Percentiles rank a stretch among this genome's conserved stretches.
These are phyloP conservation scores for Lodderomyces theae DNA, from an alignment of 1,139 yeast genomes.

Conservation along the genomic window DNA sequence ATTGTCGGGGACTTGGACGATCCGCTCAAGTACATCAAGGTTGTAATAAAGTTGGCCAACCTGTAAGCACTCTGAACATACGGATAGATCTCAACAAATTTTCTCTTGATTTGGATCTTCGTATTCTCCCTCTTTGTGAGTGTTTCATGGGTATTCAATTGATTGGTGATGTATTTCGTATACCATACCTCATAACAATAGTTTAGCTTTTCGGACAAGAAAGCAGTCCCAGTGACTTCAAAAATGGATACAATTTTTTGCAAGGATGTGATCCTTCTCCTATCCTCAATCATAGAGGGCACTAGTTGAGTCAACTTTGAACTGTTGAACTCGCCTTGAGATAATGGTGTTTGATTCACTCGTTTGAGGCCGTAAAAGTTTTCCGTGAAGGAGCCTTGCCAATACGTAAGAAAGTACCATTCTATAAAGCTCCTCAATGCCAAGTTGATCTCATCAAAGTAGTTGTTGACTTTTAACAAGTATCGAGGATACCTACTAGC, in stretches of 20 bases:
- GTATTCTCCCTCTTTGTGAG: conserved; percentile 28
- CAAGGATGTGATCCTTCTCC: conserved; percentile 49
- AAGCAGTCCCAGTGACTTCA: conserved; percentile 66
- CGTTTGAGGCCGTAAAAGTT: conserved; percentile 88
- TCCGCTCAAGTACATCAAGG: conserved; percentile 69
- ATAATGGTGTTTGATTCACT: conserved; percentile 43
- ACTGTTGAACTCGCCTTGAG: conserved; percentile 27
- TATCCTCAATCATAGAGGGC: conserved; percentile 52
- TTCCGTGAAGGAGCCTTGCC: conserved; percentile 90
- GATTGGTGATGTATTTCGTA: conserved; percentile 55
- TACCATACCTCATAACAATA: conserved; percentile 61
- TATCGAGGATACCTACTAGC: conserved; percentile 76
- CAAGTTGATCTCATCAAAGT: conserved; percentile 75
- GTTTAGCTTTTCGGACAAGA: conserved; percentile 66
- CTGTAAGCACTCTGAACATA: conserved; percentile 46
- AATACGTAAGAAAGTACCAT: conserved; percentile 63
- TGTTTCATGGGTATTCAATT: conserved; percentile 33
- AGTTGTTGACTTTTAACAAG: conserved; percentile 59
- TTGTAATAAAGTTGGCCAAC: conserved; percentile 54
- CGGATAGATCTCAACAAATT: conserved; percentile 65
- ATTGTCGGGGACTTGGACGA: conserved; percentile 62
- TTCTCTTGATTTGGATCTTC: conserved; percentile 33
- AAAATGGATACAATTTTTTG: conserved; percentile 63
- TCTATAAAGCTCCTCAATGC: conserved; percentile 66
- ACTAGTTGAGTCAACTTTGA: conserved; percentile 38